Conservation (phyloP, 2,329 filamentous ascomycete genomes). For the Hypoxylon sp. region DNA sequence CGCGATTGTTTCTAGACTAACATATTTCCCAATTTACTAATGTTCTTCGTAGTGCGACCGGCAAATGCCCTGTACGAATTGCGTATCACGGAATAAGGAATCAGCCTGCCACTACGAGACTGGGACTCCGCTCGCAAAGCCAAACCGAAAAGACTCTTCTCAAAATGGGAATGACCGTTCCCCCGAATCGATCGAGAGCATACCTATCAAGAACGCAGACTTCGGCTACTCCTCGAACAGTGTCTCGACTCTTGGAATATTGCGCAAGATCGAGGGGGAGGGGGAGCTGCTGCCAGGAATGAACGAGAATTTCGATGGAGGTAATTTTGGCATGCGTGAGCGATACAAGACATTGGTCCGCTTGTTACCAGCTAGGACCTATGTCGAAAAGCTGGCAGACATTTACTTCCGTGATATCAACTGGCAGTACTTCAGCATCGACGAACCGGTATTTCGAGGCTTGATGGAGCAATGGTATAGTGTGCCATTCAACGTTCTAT, state of each 20-base stretch:
- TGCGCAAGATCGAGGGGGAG: conserved; percentile 68
- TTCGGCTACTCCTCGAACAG: conserved; percentile 67
- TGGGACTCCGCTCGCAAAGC: conserved; percentile 61
- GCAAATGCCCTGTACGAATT: conserved; percentile 72
- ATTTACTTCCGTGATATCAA: conserved; percentile 72
- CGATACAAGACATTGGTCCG: conserved; percentile 72
- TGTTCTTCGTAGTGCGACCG: conserved; percentile 67
- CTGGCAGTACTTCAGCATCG: conserved; percentile 70
- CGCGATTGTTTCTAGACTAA: background rate
- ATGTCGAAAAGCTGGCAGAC: conserved; percentile 68
- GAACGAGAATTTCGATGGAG: conserved; percentile 53
- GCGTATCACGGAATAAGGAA: conserved; percentile 69
- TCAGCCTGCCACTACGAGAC: conserved; percentile 71
- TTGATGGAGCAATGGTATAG: conserved; percentile 70
- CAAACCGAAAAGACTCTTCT: conserved; percentile 52
- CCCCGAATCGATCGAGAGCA: conserved; percentile 51
- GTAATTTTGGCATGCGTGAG: conserved; percentile 63
- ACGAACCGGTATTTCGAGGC: conserved; percentile 65
- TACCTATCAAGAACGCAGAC: conserved; percentile 62
- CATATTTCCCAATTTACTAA: conserved; percentile 25
- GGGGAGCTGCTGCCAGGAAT: conserved; percentile 56
- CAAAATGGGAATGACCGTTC: conserved; percentile 42
- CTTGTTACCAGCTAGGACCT: conserved; percentile 68
- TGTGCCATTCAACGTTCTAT: conserved; percentile 66
- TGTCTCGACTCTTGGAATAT: conserved; percentile 68